phyloP scores from a whole-genome alignment of 768 basidiomycete species.

The Paxillus rubicundulus region DNA sequence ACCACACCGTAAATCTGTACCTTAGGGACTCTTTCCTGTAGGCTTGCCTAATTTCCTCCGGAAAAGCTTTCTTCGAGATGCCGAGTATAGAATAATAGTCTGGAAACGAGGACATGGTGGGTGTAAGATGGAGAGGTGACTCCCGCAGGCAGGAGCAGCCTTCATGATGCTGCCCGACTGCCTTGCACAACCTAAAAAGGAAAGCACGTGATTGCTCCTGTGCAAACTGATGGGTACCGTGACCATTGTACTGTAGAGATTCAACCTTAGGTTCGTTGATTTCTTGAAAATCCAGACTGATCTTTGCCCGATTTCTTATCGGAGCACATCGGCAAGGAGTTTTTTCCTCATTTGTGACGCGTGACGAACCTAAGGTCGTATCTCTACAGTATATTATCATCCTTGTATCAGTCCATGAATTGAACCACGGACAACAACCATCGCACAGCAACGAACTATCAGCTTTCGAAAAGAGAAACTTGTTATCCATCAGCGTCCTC shows the following conservation, averaged over 20 bases:
- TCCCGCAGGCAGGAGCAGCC: constrained; percentile 7
- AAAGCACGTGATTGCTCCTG: constrained; percentile 26
- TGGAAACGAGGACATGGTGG: constrained; percentile 70
- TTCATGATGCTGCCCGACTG: not conserved
- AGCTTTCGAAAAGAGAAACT: not conserved
- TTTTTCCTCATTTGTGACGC: too few species aligned
- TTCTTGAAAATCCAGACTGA: too few species aligned
- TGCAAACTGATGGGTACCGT: too few species aligned
- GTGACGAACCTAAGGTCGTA: too few species aligned
- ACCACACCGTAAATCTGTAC: constrained; percentile 30
- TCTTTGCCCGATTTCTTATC: too few species aligned
- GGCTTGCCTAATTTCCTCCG: constrained; percentile 71
- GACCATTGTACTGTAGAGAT: too few species aligned
- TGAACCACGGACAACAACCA: not conserved
- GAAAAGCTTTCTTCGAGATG: constrained; percentile 53
- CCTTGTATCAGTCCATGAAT: not conserved
- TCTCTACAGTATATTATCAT: too few species aligned
- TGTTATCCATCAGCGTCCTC: constrained; percentile 19
- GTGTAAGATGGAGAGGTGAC: constrained; percentile 8
- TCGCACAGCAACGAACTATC: constrained; percentile 4
- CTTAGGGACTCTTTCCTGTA: constrained; percentile 80
- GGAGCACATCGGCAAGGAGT: too few species aligned
- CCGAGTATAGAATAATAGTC: constrained; percentile 73
- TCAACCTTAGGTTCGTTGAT: too few species aligned
- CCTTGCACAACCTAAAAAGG: not conserved